Conservation (phyloP, 2,329 filamentous ascomycete species). For the Dothistroma pini region DNA sequence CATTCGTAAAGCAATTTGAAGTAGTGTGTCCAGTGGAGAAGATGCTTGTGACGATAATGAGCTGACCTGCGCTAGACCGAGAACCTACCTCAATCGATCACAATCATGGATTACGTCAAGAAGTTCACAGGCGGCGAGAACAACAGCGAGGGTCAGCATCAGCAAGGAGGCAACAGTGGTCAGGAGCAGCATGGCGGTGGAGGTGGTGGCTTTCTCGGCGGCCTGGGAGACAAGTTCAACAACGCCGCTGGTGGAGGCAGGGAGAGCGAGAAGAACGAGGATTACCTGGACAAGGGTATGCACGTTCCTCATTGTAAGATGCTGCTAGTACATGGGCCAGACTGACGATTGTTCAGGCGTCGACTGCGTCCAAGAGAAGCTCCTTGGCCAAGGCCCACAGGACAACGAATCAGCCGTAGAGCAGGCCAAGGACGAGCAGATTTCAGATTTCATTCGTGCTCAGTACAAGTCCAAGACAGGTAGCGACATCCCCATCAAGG, state of each 20-base stretch:
- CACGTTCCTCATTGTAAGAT: background rate
- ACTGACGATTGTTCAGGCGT: constrained; percentile 52
- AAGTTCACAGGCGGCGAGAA: constrained; percentile 33
- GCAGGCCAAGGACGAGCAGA: constrained; percentile 79
- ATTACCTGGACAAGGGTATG: constrained; percentile 74
- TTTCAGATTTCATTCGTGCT: constrained; percentile 66
- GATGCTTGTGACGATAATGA: background rate
- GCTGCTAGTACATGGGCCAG: background rate
- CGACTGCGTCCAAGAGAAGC: constrained; percentile 73
- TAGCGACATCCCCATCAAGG: constrained; percentile 64
- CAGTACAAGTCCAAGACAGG: constrained; percentile 69
- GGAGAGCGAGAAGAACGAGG: constrained; percentile 72
- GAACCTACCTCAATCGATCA: background rate
- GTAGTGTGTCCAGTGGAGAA: background rate
- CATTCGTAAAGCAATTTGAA: background rate
- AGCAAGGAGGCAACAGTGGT: constrained; percentile 20
- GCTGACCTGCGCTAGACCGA: background rate
- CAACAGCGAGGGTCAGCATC: constrained; percentile 26
- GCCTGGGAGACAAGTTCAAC: constrained; percentile 69
- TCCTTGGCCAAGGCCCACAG: constrained; percentile 67
- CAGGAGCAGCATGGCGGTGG: constrained; percentile 31
- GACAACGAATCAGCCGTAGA: constrained; percentile 67
- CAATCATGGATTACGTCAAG: constrained; percentile 46
- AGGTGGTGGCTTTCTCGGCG: constrained; percentile 51
- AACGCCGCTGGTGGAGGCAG: constrained; percentile 66